Base-by-base conservation (phyloP, 768 basidiomycete species). In the Grammothele lineata region DNA sequence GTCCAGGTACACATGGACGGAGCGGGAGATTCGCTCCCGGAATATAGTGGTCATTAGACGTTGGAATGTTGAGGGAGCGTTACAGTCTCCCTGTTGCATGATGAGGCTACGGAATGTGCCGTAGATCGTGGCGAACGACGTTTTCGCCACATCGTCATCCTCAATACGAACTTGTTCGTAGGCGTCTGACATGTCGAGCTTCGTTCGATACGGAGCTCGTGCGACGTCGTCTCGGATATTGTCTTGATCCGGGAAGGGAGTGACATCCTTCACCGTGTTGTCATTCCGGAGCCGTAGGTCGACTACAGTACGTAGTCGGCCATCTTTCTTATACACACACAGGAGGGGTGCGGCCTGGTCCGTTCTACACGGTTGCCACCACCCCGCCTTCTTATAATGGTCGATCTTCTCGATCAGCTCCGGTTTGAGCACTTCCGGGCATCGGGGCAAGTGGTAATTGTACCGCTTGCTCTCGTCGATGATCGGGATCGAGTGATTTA, bases 31-130 rank as follows among this genome's bases (percentile, higher is more conserved):
- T 11, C 55, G 37, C 1, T 70, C 62, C 1, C 61, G 48, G 38
- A 78, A 73, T n/a, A 75, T 62, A 1, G 48, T 24, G 0, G 62
- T 73, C 68, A 76, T 74, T 0, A 77, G 50, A 0, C 63, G 30
- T 43, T 78, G 76, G 44, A 74, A 78, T 0, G 73, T 78, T 0
- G 71, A 60, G 0, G 70, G 73, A 0, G 69, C 67, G 50, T 78
- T 76, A 36, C 70, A 71, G 42, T 77, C 67, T 0, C 72, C 72
- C 35, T 70, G 67, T 47, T 71, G 76, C 65, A 73, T 68, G 1
- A 70, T 67, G 3, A 55, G 46, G 19, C 71, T 73, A 1, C 68
- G 23, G 47, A 68, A 71, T 3, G 53, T 58, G 0, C 75, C 72
- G 25, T 60, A 56, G 0, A 64, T 57, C 0, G 68, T 76, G 0